Evolutionary conservation across 108 stramenopile genomes (phyloP).

Genomic region (Epithemia pelagica): DNA sequence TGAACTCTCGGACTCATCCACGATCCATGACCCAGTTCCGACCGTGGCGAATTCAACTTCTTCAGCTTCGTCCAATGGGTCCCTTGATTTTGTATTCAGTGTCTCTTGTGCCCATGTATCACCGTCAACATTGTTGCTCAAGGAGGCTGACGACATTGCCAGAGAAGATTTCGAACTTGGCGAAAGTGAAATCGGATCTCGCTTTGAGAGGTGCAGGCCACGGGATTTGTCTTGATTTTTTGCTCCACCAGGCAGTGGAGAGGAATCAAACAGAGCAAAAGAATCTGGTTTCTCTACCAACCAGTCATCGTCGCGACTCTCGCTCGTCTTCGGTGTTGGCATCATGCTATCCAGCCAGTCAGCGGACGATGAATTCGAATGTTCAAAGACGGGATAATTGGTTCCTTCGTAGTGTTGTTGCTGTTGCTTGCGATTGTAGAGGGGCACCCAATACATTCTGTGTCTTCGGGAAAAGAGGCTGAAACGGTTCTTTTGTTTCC

Average conservation of each 20-base stretch:
- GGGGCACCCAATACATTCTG: background rate
- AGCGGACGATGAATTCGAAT: no score
- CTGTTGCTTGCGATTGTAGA: background rate
- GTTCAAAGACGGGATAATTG: no score
- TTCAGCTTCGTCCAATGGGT: background rate
- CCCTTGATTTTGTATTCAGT: background rate
- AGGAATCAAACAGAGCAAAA: background rate
- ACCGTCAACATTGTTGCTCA: background rate
- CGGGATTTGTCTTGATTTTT: background rate
- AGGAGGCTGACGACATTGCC: background rate
- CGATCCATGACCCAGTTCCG: background rate
- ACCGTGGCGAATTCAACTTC: background rate
- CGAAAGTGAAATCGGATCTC: background rate
- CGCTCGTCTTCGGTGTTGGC: background rate
- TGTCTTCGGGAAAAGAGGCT: background rate
- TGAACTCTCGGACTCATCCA: no score
- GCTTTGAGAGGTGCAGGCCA: no score
- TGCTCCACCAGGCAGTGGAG: background rate
- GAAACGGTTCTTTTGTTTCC: background rate
- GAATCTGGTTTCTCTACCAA: background rate
- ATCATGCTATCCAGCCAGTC: background rate
- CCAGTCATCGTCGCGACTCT: background rate
- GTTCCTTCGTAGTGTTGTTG: no score
- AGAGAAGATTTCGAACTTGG: background rate
- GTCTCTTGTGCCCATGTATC: background rate